Evolutionary conservation across 257 asterid genomes (phyloP), one percentile per base, ranked within the genome.

Genomic region (Solanum arcanum): DNA sequence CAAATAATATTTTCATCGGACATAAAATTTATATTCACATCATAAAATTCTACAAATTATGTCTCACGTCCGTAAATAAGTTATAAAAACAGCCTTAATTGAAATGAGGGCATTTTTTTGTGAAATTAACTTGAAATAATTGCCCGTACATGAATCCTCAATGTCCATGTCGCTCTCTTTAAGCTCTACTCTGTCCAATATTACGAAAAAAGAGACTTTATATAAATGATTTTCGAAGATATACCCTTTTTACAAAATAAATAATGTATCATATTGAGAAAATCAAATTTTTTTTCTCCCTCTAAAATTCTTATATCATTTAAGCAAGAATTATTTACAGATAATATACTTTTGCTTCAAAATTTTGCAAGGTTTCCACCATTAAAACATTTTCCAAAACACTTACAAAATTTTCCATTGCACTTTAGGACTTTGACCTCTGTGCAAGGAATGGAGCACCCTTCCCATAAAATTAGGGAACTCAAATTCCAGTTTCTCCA

Each of bases 361-460:
- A 62, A 84, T 13, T 47, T 59, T 62, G 27, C n/a, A 7, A 62
- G 20, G 16, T 59, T 59, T 37, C 39, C 37, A 60, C 56, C 27
- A 60, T 37, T 35, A 49, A 35, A 18, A 21, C 77, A 83, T 84
- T 84, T 84, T 56, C 66, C 66, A 56, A 56, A 20, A 56, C 47
- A 44, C 47, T 44, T 49, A 33, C 73, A 56, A 83, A 83, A 83
- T 4, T 62, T 84, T 84, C n/a, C 86, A 37, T 84, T 83, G 85
- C 66, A 47, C 12, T 47, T 27, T 10, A 16, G 42, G 60, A 29
- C 27, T 29, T 27, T 5, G 46, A 18, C 85, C 16, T 29, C 10
- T 80, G 27, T 27, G 68, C 85, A 80, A 80, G 66, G 21, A 49
- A 37, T 27, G 42, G 41, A 80, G 85, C 44, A 47, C 44, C 85